Conservation (phyloP, 345 rosid species). For the Dimocarpus longan region DNA sequence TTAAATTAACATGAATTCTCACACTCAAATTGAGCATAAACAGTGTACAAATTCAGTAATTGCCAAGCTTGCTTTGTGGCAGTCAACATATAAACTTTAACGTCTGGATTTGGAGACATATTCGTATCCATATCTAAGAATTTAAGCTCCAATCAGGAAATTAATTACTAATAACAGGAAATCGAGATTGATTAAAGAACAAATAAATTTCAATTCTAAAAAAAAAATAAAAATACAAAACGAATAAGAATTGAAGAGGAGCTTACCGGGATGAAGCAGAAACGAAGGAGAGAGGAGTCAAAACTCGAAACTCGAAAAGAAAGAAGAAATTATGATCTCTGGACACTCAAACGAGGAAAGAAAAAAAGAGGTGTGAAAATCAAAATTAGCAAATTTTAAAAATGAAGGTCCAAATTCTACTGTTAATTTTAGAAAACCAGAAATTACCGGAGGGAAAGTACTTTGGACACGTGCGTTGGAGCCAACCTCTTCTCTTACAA, state of each 20-base stretch:
- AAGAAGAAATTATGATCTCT: slow-evolving; percentile 9
- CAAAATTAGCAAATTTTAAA: slow-evolving; percentile 5
- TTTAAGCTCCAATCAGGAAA: background rate
- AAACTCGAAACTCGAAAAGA: background rate
- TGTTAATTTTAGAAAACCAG: slow-evolving; percentile 23
- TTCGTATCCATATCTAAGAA: background rate
- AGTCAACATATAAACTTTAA: slow-evolving; percentile 11
- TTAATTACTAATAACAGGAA: background rate
- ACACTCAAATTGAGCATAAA: background rate
- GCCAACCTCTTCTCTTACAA: slow-evolving; percentile 19
- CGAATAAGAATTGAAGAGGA: background rate
- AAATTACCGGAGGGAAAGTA: slow-evolving; percentile 12
- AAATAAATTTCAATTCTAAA: background rate
- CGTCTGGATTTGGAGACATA: background rate
- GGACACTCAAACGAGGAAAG: background rate
- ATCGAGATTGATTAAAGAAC: background rate
- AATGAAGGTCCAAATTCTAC: slow-evolving; percentile 17
- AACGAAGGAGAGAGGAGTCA: background rate
- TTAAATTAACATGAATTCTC: background rate
- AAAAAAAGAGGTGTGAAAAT: slow-evolving; percentile 1
- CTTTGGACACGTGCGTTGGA: slow-evolving; percentile 27
- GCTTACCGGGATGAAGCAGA: slow-evolving; percentile 30
- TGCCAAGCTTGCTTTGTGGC: background rate
- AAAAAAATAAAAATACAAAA: background rate
- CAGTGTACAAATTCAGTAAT: background rate